Evolutionary conservation across 331 rosid species (phyloP), one percentile per base, ranked within the genome.

Genomic region (Phaseolus coccineus): DNA sequence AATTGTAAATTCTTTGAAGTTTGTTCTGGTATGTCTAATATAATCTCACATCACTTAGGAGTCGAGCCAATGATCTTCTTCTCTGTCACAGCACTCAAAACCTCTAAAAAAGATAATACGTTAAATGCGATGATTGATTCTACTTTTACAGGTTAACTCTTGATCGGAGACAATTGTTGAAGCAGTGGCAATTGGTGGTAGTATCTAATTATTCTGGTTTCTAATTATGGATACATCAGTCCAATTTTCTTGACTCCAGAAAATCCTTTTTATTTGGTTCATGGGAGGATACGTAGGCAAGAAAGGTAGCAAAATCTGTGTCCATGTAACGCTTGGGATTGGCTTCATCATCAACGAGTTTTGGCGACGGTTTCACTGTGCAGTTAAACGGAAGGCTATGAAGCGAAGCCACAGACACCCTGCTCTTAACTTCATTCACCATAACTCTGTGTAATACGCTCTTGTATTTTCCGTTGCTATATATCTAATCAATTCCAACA

Each of bases 391-490:
- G 86, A 62, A 92, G 86, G 27, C 89, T 84, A 31, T 92, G 94
- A 67, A 92, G 69, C 22, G 96, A 87, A 52, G 92, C 97, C 70
- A 93, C 87, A 1, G 97, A 91, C 53, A 84, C 83, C 22, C 97
- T 74, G n/a, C 80, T 77, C 64, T 79, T 87, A 42, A 0, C 71
- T 16, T 88, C 85, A 16, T 90, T 90, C 85, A 91, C 97, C 8
- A 88, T 4, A 28, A 84, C 96, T 77, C 97, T 93, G 1, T 93
- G 97, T 2, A 90, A 71, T 2, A 91, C 94, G 42, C 97, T 93
- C 88, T 85, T 88, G 89, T 89, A 93, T 71, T 69, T 92, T 46
- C 96, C 96, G 3, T 92, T 92, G 89, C 96, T 90, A 73, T 76
- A 86, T 75, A 92, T 90, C 97, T 90, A 82, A 73, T 55, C 3